Conservation (phyloP, 2,329 filamentous ascomycete species). For the Fusarium udum region DNA sequence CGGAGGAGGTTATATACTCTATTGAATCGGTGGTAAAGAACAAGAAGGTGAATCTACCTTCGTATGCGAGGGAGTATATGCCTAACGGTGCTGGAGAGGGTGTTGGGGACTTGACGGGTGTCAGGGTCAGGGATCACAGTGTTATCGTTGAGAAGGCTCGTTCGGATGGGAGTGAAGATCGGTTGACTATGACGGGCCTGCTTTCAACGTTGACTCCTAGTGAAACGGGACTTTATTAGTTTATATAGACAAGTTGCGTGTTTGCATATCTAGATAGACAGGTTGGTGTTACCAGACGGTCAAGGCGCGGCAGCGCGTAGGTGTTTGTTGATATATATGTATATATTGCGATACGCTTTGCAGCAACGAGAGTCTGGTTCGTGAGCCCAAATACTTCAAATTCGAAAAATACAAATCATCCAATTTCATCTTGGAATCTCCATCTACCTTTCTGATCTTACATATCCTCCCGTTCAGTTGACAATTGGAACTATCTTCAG, state of each 20-base stretch:
- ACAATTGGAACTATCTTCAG: too few species aligned
- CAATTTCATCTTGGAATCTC: neutral
- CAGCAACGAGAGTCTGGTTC: neutral
- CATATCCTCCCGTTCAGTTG: neutral
- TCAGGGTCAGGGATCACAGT: constrained; percentile 25
- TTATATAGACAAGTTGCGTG: neutral
- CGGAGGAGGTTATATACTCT: constrained; percentile 10
- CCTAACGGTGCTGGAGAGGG: neutral
- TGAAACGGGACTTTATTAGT: neutral
- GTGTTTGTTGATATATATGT: neutral
- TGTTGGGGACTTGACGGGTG: neutral
- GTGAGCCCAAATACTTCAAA: neutral
- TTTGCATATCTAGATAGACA: neutral
- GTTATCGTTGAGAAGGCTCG: constrained; percentile 8
- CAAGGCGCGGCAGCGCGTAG: neutral
- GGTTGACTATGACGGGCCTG: constrained; percentile 1
- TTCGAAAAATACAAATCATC: neutral
- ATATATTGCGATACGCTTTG: neutral
- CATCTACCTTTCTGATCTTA: neutral
- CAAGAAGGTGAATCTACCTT: constrained; percentile 4
- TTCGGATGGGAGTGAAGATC: neutral
- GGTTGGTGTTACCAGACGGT: neutral
- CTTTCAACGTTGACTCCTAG: constrained; percentile 11
- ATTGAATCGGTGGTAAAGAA: constrained; percentile 14
- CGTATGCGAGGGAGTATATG: constrained; percentile 16